Percentiles rank a stretch among this genome's conserved stretches.
These are phyloP conservation scores for Radiomyces spectabilis DNA, from an alignment of 192 early-diverging fungal species.

Conservation along the genomic window DNA sequence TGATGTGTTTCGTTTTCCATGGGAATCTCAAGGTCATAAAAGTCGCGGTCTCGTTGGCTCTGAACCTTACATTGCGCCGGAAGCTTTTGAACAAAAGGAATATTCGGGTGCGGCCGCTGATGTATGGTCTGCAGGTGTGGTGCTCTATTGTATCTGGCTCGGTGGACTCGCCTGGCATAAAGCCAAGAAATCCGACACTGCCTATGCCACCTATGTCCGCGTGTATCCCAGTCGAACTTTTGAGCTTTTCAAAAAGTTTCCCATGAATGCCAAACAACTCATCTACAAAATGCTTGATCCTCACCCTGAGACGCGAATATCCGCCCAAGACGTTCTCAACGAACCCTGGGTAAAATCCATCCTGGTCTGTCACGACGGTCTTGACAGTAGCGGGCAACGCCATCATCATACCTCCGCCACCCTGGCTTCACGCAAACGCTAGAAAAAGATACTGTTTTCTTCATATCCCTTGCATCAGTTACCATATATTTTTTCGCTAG, in stretches of 20 bases:
- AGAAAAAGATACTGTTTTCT: no score
- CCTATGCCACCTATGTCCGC: conserved; percentile 15
- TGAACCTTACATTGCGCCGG: conserved; percentile 97
- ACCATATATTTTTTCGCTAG: no score
- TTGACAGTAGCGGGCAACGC: conserved; percentile 1
- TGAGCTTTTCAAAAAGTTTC: conserved; percentile 10
- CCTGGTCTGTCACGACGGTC: conserved; percentile 9
- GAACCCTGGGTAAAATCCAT: conserved; percentile 25
- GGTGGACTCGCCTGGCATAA: conserved; percentile 23
- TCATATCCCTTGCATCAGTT: no score
- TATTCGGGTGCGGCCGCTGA: conserved; percentile 90
- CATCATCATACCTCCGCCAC: conserved; percentile 24
- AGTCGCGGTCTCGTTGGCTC: conserved; percentile 87
- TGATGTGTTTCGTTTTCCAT: conserved; percentile 86
- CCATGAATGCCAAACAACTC: conserved; percentile 3
- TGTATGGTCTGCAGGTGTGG: conserved; percentile 94
- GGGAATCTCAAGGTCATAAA: conserved; percentile 68
- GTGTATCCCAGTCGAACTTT: conserved; percentile 37
- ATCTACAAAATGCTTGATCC: conserved; percentile 16
- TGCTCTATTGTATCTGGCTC: conserved; percentile 35
- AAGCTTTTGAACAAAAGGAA: conserved; percentile 71
- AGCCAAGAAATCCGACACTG: conserved; percentile 21
- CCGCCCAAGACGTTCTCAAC: conserved; percentile 6
- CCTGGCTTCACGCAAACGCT: no score
- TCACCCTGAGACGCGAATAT: conserved; percentile 21